Percentiles rank a stretch among this genome's conserved stretches.
Conservation (phyloP, 495 filamentous ascomycete genomes). For the Trichocladium uniseriatum region DNA sequence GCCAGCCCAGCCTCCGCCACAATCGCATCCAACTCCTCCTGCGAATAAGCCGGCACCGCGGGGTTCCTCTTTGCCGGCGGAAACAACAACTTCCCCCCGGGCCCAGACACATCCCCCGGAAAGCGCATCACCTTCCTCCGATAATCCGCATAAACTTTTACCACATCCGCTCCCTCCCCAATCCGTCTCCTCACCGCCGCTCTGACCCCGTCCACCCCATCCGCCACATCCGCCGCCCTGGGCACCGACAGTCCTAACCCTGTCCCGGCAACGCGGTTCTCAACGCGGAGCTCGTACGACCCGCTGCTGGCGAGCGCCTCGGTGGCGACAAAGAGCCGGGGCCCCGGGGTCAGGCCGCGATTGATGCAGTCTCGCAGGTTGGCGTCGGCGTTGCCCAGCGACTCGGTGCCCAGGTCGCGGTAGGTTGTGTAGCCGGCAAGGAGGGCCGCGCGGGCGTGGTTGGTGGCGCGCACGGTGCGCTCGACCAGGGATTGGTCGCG, state of each 20-base stretch:
- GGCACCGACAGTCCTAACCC: not conserved
- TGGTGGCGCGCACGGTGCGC: slow-evolving; percentile 41
- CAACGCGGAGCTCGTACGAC: slow-evolving; percentile 39
- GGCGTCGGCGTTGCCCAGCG: slow-evolving; percentile 36
- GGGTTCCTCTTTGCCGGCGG: slow-evolving; percentile 32
- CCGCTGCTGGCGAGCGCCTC: slow-evolving; percentile 40
- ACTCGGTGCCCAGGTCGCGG: slow-evolving; percentile 46
- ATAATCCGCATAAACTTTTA: slow-evolving; percentile 49
- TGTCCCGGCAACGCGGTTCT: slow-evolving; percentile 24
- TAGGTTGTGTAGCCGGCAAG: slow-evolving; percentile 48
- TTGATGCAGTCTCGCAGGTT: slow-evolving; percentile 39
- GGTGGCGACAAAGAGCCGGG: slow-evolving; percentile 43
- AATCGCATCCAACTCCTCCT: slow-evolving; percentile 45
- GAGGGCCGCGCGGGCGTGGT: slow-evolving; percentile 41
- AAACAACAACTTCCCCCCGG: slow-evolving; percentile 16
- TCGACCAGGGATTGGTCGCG: slow-evolving; percentile 42
- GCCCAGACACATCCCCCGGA: slow-evolving; percentile 22
- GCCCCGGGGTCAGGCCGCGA: slow-evolving; percentile 42
- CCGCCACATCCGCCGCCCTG: slow-evolving; percentile 20
- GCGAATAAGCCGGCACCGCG: slow-evolving; percentile 32
- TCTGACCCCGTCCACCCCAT: slow-evolving; percentile 36
- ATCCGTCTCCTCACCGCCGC: slow-evolving; percentile 40
- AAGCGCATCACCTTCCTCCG: slow-evolving; percentile 39
- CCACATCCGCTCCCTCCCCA: slow-evolving; percentile 41
- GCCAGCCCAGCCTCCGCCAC: slow-evolving; percentile 37